Conservation (phyloP, 305 asterid species). For the Lippia alba region DNA sequence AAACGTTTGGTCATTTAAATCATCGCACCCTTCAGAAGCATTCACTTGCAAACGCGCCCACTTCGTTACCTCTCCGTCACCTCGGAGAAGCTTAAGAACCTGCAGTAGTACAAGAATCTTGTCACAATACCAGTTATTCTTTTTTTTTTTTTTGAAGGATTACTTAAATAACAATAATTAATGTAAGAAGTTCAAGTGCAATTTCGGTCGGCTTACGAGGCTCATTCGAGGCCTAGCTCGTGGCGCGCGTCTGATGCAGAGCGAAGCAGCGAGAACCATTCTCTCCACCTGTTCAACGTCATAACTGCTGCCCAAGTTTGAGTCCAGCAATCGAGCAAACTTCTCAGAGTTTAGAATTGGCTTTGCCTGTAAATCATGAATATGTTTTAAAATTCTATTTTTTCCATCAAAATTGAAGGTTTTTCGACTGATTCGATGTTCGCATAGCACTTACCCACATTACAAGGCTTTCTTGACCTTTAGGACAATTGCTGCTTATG, state of each 20-base stretch:
- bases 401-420: background rate
- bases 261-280: background rate
- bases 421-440: background rate
- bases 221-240: conserved; percentile 2
- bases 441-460: background rate
- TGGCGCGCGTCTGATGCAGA: background rate
- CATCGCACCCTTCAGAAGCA: background rate
- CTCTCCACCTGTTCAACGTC: background rate
- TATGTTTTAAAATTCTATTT: background rate
- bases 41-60: background rate
- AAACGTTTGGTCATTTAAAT: background rate
- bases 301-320: background rate
- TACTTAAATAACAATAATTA: too few species aligned
- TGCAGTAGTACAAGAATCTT: background rate
- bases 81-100: background rate
- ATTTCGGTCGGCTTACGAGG: background rate
- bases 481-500: background rate
- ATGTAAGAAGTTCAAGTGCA: too few species aligned
- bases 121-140: too few species aligned
- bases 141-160: too few species aligned
- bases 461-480: background rate
- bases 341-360: background rate
- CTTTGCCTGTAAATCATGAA: conserved; percentile 2
- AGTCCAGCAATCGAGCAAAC: background rate
- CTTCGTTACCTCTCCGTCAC: background rate